A percentile compares a stretch with the other conserved stretches of the same genome.
Evolutionary conservation across 768 basidiomycete species (phyloP).

Genomic region (Tylopilus sp.): DNA sequence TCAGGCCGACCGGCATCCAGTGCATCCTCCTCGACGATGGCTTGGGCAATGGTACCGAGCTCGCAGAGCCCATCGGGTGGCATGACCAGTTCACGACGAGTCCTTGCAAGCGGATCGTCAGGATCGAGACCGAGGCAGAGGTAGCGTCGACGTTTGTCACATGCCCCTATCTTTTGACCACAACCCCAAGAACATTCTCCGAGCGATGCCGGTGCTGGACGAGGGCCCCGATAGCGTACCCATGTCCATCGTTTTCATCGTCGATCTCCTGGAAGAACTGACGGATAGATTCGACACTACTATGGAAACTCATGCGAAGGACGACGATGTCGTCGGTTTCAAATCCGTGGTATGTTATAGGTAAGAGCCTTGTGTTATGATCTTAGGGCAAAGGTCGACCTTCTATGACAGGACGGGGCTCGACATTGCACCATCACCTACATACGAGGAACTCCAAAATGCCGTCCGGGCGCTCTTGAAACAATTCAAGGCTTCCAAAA

Average conservation of each 20-base stretch:
- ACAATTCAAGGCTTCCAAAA: constrained; percentile 34
- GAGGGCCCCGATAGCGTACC: constrained; percentile 4
- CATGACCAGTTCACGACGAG: constrained; percentile 58
- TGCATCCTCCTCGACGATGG: constrained; percentile 75
- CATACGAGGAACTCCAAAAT: constrained; percentile 28
- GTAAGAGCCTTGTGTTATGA: constrained; percentile 2
- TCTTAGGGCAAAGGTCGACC: not conserved
- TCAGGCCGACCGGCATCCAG: constrained; percentile 57
- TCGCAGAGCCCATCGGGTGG: constrained; percentile 53
- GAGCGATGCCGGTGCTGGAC: constrained; percentile 28
- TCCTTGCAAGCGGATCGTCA: constrained; percentile 57
- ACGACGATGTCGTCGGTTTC: constrained; percentile 58
- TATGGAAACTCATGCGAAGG: constrained; percentile 38
- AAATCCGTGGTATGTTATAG: constrained; percentile 76
- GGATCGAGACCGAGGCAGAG: constrained; percentile 73
- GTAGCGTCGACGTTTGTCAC: constrained; percentile 31
- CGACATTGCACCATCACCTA: constrained; percentile 39
- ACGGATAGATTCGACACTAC: constrained; percentile 31
- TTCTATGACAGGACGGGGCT: constrained; percentile 53
- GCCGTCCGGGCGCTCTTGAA: constrained; percentile 32
- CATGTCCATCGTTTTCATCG: constrained; percentile 10
- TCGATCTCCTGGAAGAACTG: constrained; percentile 28
- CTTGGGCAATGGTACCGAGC: constrained; percentile 44
- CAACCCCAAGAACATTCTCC: constrained; percentile 10
- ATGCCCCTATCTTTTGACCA: constrained; percentile 3